These are phyloP conservation scores for Tulasnella sp. DNA, from an alignment of 768 basidiomycete genomes.

Conservation along the genomic window DNA sequence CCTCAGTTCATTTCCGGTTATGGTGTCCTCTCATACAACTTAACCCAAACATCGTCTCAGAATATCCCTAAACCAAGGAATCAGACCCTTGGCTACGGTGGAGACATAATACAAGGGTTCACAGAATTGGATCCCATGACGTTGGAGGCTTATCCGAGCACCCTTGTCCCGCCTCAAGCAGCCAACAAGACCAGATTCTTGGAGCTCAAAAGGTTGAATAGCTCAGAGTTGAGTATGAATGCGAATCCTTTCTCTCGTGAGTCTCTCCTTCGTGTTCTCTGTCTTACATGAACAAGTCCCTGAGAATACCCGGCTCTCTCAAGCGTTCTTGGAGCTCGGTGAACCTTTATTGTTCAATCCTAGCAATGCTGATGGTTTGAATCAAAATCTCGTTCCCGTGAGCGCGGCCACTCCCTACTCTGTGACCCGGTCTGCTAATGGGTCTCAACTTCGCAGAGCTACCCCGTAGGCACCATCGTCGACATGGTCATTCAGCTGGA, in stretches of 20 bases:
- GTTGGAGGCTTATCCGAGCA: neutral
- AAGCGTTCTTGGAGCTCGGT: conserved; percentile 6
- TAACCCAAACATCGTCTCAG: neutral
- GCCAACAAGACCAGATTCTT: conserved; percentile 12
- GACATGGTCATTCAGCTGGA: neutral
- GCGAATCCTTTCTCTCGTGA: conserved; percentile 5
- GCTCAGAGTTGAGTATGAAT: neutral
- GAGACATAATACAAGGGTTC: neutral
- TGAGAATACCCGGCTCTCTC: neutral
- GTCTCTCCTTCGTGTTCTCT: neutral
- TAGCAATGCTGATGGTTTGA: neutral
- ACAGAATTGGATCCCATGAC: conserved; percentile 11
- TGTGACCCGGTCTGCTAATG: neutral
- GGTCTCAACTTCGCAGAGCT: neutral
- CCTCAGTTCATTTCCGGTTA: conserved; percentile 21
- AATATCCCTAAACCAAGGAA: neutral
- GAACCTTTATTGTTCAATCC: conserved; percentile 10
- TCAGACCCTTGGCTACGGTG: neutral
- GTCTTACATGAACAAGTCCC: neutral
- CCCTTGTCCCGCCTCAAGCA: neutral
- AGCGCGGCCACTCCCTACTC: neutral
- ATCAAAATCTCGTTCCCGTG: neutral
- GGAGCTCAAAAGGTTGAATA: neutral
- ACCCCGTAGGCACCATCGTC: neutral
- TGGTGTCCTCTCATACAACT: conserved; percentile 9